A percentile compares a stretch with the other conserved stretches of the same genome.
Evolutionary conservation across 345 rosid species (phyloP).

Genomic region (Gossypium stocksii): DNA sequence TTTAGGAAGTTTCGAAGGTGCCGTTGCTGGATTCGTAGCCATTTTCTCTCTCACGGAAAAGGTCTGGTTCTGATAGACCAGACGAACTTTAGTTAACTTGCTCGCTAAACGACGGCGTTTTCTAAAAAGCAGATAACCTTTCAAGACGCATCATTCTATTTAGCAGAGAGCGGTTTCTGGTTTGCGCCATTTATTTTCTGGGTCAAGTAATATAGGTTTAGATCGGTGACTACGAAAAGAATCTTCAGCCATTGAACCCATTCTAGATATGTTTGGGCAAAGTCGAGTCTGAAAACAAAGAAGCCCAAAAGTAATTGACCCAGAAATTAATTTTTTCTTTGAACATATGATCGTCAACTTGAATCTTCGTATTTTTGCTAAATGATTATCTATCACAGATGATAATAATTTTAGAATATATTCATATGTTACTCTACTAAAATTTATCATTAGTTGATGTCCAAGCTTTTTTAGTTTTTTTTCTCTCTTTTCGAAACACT

Average conservation of each 20-base stretch:
- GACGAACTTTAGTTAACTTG: background rate
- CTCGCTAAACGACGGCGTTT: background rate
- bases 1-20: conserved; percentile 48
- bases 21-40: conserved; percentile 51
- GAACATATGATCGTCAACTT: background rate
- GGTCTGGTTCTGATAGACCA: background rate
- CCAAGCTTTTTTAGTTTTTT: no score
- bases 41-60: conserved; percentile 24
- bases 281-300: background rate
- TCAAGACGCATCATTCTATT: background rate
- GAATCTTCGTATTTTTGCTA: background rate
- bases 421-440: no score
- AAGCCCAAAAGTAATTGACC: background rate
- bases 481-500: no score
- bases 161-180: background rate
- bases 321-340: background rate
- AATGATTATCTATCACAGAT: background rate
- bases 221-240: background rate
- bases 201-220: background rate
- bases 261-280: background rate
- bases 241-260: background rate
- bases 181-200: background rate
- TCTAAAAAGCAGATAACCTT: conserved; percentile 12
- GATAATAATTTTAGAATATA: background rate
- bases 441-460: no score